Evolutionary conservation across 805 yeast species (phyloP).

Genomic region (Saccharomycopsis capsularis): DNA sequence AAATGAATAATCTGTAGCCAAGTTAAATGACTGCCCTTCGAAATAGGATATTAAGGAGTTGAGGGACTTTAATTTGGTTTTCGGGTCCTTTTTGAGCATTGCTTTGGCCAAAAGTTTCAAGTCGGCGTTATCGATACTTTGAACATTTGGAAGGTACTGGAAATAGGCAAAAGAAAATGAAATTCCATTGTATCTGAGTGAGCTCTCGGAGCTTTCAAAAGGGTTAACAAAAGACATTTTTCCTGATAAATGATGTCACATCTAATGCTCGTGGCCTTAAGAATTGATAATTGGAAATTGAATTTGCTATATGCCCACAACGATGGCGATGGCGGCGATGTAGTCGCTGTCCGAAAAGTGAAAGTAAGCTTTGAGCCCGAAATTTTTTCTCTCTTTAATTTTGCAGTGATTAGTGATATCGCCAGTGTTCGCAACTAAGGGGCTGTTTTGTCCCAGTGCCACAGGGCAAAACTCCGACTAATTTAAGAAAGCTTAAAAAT

Average conservation of each 20-base stretch:
- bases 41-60: slow-evolving; percentile 6
- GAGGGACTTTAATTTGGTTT: slow-evolving; percentile 17
- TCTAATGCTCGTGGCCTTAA: not conserved
- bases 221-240: not conserved
- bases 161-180: slow-evolving; percentile 12
- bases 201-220: not conserved
- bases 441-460: too few species aligned
- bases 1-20: slow-evolving; percentile 11
- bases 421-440: too few species aligned
- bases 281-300: not conserved
- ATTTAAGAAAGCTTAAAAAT: too few species aligned
- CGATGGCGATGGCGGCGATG: too few species aligned
- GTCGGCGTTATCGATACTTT: slow-evolving; percentile 3
- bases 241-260: not conserved
- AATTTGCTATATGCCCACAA: too few species aligned
- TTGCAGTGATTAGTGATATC: too few species aligned
- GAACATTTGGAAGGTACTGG: slow-evolving; percentile 7
- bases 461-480: too few species aligned
- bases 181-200: slow-evolving; percentile 1
- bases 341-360: too few species aligned
- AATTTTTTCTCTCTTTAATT: too few species aligned
- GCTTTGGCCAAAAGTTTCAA: slow-evolving; percentile 12
- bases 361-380: too few species aligned
- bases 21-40: not conserved
- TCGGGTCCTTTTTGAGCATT: slow-evolving; percentile 12